Conservation (phyloP, 805 yeast species). For the Huiozyma sinensis region DNA sequence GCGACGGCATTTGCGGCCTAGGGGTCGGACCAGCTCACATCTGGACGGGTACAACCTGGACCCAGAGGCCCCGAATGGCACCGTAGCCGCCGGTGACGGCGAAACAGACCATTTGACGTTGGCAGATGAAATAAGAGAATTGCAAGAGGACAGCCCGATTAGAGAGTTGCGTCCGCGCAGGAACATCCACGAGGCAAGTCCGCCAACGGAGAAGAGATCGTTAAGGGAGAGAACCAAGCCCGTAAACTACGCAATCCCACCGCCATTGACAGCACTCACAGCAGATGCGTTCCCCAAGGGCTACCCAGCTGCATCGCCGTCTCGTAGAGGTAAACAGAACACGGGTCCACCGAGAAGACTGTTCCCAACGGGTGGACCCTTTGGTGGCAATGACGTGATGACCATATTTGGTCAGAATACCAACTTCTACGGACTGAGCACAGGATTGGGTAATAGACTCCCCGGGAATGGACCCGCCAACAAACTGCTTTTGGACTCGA, state of each 20-base stretch:
- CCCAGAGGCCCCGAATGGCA: not conserved
- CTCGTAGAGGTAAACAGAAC: conserved; percentile 31
- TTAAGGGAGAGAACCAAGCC: conserved; percentile 60
- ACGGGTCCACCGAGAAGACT: conserved; percentile 52
- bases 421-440: conserved; percentile 18
- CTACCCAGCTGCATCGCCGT: conserved; percentile 15
- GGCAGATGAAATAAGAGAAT: conserved; percentile 55
- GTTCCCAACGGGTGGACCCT: conserved; percentile 93
- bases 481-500: conserved; percentile 36
- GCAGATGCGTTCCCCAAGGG: conserved; percentile 20
- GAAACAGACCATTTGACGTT: conserved; percentile 28
- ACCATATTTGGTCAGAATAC: conserved; percentile 71
- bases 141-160: conserved; percentile 50
- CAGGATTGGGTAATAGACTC: conserved; percentile 16
- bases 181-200: too few relatives aligned
- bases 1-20: not conserved
- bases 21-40: too few relatives aligned
- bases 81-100: not conserved
- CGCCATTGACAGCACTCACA: conserved; percentile 46
- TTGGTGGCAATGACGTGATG: conserved; percentile 90
- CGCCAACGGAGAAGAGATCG: conserved; percentile 36
- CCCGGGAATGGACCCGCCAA: conserved; percentile 13
- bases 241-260: conserved; percentile 74
- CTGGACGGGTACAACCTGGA: not conserved
- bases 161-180: not conserved